A percentile compares a stretch with the other conserved stretches of the same genome.
These are phyloP conservation scores for Tubosaeta sp. DNA, from an alignment of 768 basidiomycete species.

Conservation along the genomic window DNA sequence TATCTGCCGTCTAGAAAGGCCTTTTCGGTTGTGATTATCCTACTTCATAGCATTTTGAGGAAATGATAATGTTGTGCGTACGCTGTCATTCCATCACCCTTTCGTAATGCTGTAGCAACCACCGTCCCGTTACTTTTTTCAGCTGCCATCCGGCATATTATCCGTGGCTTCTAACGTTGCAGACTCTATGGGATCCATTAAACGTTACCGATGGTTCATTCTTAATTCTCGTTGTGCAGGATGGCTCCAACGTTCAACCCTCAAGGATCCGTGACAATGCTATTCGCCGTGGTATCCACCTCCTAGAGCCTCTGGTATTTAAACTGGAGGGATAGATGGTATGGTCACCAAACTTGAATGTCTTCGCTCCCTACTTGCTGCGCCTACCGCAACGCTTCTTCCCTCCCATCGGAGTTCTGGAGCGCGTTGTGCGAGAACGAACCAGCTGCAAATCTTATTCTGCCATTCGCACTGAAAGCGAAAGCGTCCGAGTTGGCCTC, in stretches of 20 bases:
- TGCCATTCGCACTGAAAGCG: slow-evolving; percentile 36
- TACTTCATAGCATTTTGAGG: not conserved
- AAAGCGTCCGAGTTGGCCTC: slow-evolving; percentile 17
- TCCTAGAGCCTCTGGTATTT: not conserved
- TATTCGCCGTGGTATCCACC: not conserved
- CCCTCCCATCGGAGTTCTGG: slow-evolving; percentile 29
- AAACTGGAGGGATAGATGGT: not conserved
- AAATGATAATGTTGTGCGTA: not conserved
- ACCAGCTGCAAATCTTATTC: slow-evolving; percentile 36
- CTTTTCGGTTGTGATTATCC: not conserved
- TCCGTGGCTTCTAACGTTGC: slow-evolving; percentile 12
- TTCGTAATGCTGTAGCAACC: slow-evolving; percentile 4
- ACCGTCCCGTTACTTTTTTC: not conserved
- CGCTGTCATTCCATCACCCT: not conserved
- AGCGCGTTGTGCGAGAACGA: slow-evolving; percentile 26
- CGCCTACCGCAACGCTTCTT: slow-evolving; percentile 7
- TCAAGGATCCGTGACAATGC: not conserved
- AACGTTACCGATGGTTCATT: slow-evolving; percentile 6
- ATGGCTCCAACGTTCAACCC: slow-evolving; percentile 11
- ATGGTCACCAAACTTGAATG: slow-evolving; percentile 19
- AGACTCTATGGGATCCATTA: not conserved
- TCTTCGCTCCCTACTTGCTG: slow-evolving; percentile 1
- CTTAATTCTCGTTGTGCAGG: slow-evolving; percentile 11
- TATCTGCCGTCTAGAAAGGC: no score
- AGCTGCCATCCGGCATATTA: not conserved